phyloP scores from a whole-genome alignment of 192 early-diverging fungal genomes.

The Coemansia sp. region DNA sequence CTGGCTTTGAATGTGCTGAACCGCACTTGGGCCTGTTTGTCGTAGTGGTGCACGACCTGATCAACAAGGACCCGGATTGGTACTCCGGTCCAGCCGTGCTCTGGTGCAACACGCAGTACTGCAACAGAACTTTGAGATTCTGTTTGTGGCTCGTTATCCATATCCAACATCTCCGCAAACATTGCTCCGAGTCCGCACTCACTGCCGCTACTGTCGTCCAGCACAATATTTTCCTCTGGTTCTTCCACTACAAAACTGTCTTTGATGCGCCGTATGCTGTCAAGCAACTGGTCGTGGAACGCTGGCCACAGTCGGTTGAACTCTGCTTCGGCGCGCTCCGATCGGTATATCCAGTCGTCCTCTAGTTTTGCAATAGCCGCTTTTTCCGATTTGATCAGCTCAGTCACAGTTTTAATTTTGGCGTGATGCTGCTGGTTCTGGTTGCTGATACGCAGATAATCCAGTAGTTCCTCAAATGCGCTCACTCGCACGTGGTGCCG shows the following conservation, averaged over 20 bases:
- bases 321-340: neutral
- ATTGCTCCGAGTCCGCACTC: slow-evolving; percentile 9
- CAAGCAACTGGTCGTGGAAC: slow-evolving; percentile 22
- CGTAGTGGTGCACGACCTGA: neutral
- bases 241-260: neutral
- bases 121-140: too few species aligned
- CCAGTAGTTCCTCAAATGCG: neutral
- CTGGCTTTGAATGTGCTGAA: neutral
- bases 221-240: neutral
- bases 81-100: neutral
- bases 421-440: neutral
- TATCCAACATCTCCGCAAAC: neutral
- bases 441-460: neutral
- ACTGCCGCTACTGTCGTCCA: neutral
- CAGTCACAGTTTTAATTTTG: neutral
- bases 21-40: neutral
- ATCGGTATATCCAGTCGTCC: slow-evolving; percentile 16
- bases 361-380: slow-evolving; percentile 9
- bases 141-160: neutral
- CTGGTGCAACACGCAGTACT: neutral
- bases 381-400: neutral
- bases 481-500: neutral
- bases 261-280: slow-evolving; percentile 11
- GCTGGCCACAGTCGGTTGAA: slow-evolving; percentile 23
- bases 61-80: neutral